Evolutionary conservation across 805 yeast species (phyloP).

Genomic region (Starmerella stigmatis): DNA sequence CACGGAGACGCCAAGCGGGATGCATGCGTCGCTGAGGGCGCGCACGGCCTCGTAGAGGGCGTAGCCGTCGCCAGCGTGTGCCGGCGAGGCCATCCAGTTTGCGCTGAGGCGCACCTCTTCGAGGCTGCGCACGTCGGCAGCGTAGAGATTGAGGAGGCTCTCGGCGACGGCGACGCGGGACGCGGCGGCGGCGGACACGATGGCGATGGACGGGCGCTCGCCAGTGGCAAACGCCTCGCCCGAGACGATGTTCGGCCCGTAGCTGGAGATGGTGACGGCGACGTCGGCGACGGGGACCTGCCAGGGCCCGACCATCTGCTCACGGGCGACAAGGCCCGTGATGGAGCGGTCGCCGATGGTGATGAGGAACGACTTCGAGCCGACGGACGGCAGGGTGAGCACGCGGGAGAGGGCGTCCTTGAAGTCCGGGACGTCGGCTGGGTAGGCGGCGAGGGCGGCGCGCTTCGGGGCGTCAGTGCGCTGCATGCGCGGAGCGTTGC

Average conservation of each 20-base stretch:
- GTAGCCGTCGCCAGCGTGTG: conserved; percentile 90
- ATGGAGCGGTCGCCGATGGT: conserved; percentile 99
- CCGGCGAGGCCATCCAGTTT: conserved; percentile 98
- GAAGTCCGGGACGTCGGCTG: conserved; percentile 28
- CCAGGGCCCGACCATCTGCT: conserved; percentile 99
- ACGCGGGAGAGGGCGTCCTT: conserved; percentile 70
- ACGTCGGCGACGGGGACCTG: conserved; percentile 98
- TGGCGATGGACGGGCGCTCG: conserved; percentile 83
- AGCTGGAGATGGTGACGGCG: conserved; percentile 86
- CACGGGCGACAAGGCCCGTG: conserved; percentile 92
- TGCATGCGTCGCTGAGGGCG: conserved; percentile 94
- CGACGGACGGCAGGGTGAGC: conserved; percentile 82
- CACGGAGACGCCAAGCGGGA: conserved; percentile 77
- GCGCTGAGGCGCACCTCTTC: conserved; percentile 80
- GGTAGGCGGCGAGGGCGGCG: conserved; percentile 35
- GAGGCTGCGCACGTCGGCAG: conserved; percentile 74
- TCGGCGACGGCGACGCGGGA: conserved; percentile 96
- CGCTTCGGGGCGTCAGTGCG: conserved; percentile 58
- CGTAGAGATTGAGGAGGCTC: conserved; percentile 73
- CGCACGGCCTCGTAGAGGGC: conserved; percentile 93
- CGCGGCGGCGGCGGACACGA: conserved; percentile 78
- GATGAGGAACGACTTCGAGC: conserved; percentile 84
- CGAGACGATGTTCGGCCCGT: conserved; percentile 65
- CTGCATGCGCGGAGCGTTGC: conserved; percentile 94
- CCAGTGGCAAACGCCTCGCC: conserved; percentile 99